Conservation (phyloP, 2,329 filamentous ascomycete genomes). For the Claviceps capensis region DNA sequence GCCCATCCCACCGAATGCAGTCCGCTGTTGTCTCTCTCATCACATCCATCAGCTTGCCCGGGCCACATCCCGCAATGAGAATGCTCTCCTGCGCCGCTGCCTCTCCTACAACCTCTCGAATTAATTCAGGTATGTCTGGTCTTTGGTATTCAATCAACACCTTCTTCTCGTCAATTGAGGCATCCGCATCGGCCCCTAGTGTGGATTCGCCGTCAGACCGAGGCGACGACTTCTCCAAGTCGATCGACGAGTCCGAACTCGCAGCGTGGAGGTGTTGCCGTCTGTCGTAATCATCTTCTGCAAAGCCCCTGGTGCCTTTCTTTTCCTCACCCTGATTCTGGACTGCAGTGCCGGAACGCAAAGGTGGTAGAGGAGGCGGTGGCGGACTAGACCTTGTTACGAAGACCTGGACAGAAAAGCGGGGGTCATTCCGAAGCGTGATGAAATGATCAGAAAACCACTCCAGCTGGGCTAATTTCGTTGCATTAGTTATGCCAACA, state of each 20-base stretch:
- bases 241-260: neutral
- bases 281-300: neutral
- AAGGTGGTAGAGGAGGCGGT: neutral
- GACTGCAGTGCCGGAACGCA: neutral
- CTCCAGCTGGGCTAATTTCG: slow-evolving; percentile 17
- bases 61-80: slow-evolving; percentile 33
- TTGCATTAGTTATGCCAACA: neutral
- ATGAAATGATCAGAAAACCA: slow-evolving; percentile 25
- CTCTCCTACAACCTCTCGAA: slow-evolving; percentile 18
- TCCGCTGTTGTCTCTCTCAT: slow-evolving; percentile 27
- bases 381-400: slow-evolving; percentile 16
- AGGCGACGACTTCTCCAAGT: slow-evolving; percentile 8
- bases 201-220: slow-evolving; percentile 9
- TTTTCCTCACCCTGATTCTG: neutral
- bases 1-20: slow-evolving; percentile 25
- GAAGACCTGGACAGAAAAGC: slow-evolving; percentile 20
- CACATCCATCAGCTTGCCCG: slow-evolving; percentile 25
- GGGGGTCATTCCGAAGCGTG: slow-evolving; percentile 15
- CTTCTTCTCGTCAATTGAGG: slow-evolving; percentile 3
- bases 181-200: neutral
- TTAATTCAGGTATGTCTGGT: slow-evolving; percentile 23
- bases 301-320: neutral
- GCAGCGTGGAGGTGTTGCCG: neutral
- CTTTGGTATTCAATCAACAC: slow-evolving; percentile 18
- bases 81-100: slow-evolving; percentile 19